Base-by-base conservation (phyloP, 768 basidiomycete species). In the Lyophyllum decastes region DNA sequence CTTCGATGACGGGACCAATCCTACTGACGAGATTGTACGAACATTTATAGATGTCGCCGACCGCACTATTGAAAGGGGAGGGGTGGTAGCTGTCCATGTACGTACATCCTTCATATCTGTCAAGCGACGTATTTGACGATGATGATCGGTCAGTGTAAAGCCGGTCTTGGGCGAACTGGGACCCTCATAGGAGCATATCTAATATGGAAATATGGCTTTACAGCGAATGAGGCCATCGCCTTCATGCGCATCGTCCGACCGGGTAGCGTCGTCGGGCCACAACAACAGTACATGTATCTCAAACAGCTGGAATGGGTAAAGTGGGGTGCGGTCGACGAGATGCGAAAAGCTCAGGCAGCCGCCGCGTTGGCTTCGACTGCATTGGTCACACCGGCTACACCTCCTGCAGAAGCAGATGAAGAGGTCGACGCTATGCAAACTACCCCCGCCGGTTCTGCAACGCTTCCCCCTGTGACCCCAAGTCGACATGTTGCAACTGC, bases 221-320 rank as follows among this genome's bases (percentile, higher is more conserved):
- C 95, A 17, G 96, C 96, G 1, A 84, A 88, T 50, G 94, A 98
- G 74, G 97, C 90, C 5, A 98, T 98, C 55, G 97, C 90, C 0
- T 98, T 95, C 73, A 98, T 98, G 97, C 89, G 97, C 19, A 93
- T 99, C 64, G 88, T 97, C 54, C 87, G 97, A 45, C 97, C 97
- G 2, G 96, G 95, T 6, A 90, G 89, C 56, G 93, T 95, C 44
- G 94, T 95, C 50, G 93, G 93, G 12, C 92, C 92, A 19, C 92
- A 94, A 63, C 93, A 94, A 68, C 94, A 97, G 70, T 97, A 92
- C 69, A 87, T 97, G 84, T 95, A 95, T 69, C 84, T 93, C 67
- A 95, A 95, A 76, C 94, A 97, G 67, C 73, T 95, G 45, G 92
- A 94, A 71, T 97, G 94, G 94, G 81, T 86, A 17, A 92, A 93